Evolutionary conservation across 2,329 filamentous ascomycete species (phyloP).

Genomic region (Alternaria consortialis): DNA sequence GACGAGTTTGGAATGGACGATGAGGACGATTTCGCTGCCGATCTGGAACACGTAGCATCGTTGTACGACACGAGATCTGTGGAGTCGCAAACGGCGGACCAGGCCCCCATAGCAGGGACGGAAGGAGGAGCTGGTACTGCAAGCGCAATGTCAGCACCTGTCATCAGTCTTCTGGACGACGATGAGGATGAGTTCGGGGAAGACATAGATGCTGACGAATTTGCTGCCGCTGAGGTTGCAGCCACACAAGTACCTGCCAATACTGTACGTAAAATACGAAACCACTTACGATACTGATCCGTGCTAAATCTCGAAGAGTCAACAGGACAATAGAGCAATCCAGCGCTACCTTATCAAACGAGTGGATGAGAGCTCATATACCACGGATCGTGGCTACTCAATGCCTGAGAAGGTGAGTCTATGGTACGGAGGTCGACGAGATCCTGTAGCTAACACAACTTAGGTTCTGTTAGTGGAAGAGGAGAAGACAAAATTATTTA

Average conservation of each 20-base stretch:
- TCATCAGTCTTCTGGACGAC: constrained; percentile 29
- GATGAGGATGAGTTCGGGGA: constrained; percentile 70
- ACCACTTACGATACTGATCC: constrained; percentile 27
- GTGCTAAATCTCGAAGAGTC: constrained; percentile 75
- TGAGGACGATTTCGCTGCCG: constrained; percentile 63
- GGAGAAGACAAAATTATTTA: constrained; percentile 72
- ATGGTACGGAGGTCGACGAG: background rate
- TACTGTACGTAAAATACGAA: constrained; percentile 62
- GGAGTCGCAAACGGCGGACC: constrained; percentile 23
- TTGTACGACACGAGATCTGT: constrained; percentile 60
- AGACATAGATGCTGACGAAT: constrained; percentile 75
- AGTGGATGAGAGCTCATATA: constrained; percentile 74
- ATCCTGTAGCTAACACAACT: constrained; percentile 29
- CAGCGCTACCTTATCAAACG: constrained; percentile 86
- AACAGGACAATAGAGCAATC: constrained; percentile 74
- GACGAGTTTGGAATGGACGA: constrained; percentile 59
- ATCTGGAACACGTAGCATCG: constrained; percentile 66
- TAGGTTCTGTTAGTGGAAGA: constrained; percentile 84
- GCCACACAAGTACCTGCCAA: constrained; percentile 71
- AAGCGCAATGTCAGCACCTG: constrained; percentile 17
- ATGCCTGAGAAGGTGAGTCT: constrained; percentile 74
- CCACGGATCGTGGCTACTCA: constrained; percentile 67
- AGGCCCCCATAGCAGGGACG: background rate
- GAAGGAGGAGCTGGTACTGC: constrained; percentile 5
- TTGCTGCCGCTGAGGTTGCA: constrained; percentile 72